These are phyloP conservation scores for Physcomitrium patens DNA, from an alignment of 225 moss, liverwort and hornwort genomes.

Conservation along the genomic window DNA sequence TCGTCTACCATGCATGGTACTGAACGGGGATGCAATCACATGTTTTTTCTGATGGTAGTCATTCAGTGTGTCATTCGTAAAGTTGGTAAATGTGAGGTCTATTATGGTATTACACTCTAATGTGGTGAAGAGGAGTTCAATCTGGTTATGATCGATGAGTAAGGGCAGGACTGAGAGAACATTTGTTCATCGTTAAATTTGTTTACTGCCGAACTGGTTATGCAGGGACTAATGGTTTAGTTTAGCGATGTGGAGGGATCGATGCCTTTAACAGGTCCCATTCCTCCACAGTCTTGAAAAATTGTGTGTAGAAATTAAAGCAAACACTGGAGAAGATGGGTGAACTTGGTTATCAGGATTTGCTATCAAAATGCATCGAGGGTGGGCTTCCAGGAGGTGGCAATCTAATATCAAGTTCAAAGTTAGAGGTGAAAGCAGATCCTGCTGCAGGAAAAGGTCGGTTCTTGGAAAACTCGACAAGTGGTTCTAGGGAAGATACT, in stretches of 20 bases:
- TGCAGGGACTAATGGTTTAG: conserved; percentile 23
- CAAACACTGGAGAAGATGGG: conserved; percentile 31
- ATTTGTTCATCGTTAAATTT: neutral
- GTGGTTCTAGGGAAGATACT: conserved; percentile 33
- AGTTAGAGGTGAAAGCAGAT: conserved; percentile 20
- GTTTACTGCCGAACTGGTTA: conserved; percentile 17
- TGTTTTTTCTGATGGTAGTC: conserved; percentile 17
- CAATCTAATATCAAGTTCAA: conserved; percentile 11
- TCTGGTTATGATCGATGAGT: conserved; percentile 9
- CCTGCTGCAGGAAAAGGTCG: conserved; percentile 24
- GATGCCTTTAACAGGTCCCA: conserved; percentile 33
- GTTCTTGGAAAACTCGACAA: conserved; percentile 34
- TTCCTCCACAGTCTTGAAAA: conserved; percentile 26
- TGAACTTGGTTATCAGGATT: conserved; percentile 37
- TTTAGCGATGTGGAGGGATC: conserved; percentile 29
- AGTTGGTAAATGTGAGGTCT: neutral
- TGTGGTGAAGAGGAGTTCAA: neutral
- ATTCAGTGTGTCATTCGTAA: conserved; percentile 24
- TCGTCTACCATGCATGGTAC: neutral
- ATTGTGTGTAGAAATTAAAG: conserved; percentile 12
- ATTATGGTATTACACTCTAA: neutral
- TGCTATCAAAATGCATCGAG: conserved; percentile 39
- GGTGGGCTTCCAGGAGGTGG: conserved; percentile 31
- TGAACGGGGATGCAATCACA: neutral
- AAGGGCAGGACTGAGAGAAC: conserved; percentile 17